phyloP scores from a whole-genome alignment of 441 rosid species.

The Pelargonium myrrhifolium region DNA sequence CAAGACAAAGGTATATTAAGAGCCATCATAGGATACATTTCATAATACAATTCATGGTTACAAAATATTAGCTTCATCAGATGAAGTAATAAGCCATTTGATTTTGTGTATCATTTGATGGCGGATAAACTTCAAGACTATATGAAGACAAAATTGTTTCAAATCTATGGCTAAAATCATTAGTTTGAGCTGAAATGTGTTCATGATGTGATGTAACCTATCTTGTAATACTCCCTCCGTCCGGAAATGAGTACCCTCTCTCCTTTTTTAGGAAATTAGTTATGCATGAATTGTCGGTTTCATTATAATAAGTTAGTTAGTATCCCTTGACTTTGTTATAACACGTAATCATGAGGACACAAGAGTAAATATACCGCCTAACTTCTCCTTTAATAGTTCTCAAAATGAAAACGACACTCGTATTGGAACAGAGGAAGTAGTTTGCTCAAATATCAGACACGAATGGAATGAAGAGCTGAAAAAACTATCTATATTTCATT shows the following conservation, averaged over 20 bases:
- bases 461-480: background rate
- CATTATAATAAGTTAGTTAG: too few relatives aligned
- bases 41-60: background rate
- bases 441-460: background rate
- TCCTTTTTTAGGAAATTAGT: too few relatives aligned
- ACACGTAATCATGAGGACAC: too few relatives aligned
- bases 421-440: too few relatives aligned
- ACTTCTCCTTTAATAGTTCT: too few relatives aligned
- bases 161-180: background rate
- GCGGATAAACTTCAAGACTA: background rate
- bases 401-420: too few relatives aligned
- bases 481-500: background rate
- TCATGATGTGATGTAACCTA: background rate
- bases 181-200: background rate
- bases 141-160: background rate
- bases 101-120: background rate
- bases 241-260: too few relatives aligned
- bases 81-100: background rate
- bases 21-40: background rate
- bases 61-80: background rate
- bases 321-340: too few relatives aligned
- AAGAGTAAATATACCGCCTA: too few relatives aligned
- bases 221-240: too few relatives aligned
- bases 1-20: background rate
- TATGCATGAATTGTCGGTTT: too few relatives aligned